phyloP scores from a whole-genome alignment of 2,329 filamentous ascomycete species.

The Onygena corvina region DNA sequence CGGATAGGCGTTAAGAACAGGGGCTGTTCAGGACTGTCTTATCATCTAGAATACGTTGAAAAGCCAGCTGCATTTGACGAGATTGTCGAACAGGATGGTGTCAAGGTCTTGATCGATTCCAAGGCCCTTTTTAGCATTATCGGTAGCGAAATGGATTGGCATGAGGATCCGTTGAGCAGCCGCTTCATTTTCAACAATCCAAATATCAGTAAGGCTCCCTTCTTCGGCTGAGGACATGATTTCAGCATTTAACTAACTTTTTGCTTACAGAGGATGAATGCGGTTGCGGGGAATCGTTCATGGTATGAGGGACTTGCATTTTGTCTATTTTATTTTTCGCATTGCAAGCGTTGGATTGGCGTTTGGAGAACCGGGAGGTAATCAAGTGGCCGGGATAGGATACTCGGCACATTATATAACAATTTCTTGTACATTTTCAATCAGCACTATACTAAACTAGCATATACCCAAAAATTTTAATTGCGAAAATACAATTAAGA shows the following conservation, averaged over 20 bases:
- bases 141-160: slow-evolving; percentile 98
- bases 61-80: slow-evolving; percentile 83
- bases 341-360: slow-evolving; percentile 5
- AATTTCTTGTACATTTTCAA: not conserved
- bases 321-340: not conserved
- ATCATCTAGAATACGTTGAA: slow-evolving; percentile 90
- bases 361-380: not conserved
- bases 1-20: slow-evolving; percentile 87
- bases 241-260: slow-evolving; percentile 18
- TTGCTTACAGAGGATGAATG: slow-evolving; percentile 74
- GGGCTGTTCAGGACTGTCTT: slow-evolving; percentile 85
- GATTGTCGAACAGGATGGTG: slow-evolving; percentile 85
- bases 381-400: not conserved
- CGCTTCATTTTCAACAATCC: slow-evolving; percentile 93
- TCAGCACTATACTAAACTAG: not conserved
- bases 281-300: slow-evolving; percentile 93
- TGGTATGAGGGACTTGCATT: slow-evolving; percentile 44
- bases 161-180: slow-evolving; percentile 86
- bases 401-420: not conserved
- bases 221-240: not conserved
- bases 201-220: slow-evolving; percentile 76
- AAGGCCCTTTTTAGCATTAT: slow-evolving; percentile 98
- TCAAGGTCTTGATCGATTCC: slow-evolving; percentile 90
- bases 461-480: not conserved
- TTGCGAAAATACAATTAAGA: not conserved